Evolutionary conservation across 306 rosid genomes (phyloP).

Genomic region (Dicorynia guianensis): DNA sequence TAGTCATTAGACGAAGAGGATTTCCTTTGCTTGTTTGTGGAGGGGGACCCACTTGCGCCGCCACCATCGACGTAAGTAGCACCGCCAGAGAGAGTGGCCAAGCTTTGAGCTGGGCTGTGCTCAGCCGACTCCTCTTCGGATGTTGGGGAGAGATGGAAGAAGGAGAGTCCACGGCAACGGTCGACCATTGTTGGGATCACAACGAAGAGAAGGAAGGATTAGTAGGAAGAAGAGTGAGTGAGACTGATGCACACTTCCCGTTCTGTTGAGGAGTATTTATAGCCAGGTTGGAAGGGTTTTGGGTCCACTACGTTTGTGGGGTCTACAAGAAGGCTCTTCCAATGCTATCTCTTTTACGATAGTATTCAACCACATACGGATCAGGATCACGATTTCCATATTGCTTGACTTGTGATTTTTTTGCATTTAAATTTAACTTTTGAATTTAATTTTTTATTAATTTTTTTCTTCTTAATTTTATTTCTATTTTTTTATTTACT

Average conservation of each 20-base stretch:
- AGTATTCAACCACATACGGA: too few species aligned
- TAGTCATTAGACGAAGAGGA: neutral
- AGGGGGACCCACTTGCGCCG: neutral
- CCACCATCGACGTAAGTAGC: neutral
- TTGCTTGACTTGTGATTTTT: too few species aligned
- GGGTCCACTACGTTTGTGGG: neutral
- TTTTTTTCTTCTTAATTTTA: too few species aligned
- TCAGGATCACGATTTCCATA: too few species aligned
- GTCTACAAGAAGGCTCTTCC: neutral
- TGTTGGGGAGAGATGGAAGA: slow-evolving; percentile 38
- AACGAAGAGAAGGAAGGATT: neutral
- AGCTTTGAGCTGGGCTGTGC: slow-evolving; percentile 34
- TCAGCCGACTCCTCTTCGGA: slow-evolving; percentile 44
- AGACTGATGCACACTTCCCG: neutral
- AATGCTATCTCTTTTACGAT: too few species aligned
- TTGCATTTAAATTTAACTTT: too few species aligned
- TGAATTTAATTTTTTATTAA: too few species aligned
- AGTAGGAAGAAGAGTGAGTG: neutral
- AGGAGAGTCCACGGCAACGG: slow-evolving; percentile 26
- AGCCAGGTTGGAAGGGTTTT: neutral
- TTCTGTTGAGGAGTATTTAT: neutral
- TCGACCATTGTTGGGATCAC: slow-evolving; percentile 44
- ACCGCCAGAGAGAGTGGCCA: slow-evolving; percentile 25
- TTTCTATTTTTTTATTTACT: too few species aligned
- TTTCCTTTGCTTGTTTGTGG: slow-evolving; percentile 29